These are phyloP conservation scores for Wolfiporia cocos DNA, from an alignment of 1,284 basidiomycete species.

Conservation along the genomic window DNA sequence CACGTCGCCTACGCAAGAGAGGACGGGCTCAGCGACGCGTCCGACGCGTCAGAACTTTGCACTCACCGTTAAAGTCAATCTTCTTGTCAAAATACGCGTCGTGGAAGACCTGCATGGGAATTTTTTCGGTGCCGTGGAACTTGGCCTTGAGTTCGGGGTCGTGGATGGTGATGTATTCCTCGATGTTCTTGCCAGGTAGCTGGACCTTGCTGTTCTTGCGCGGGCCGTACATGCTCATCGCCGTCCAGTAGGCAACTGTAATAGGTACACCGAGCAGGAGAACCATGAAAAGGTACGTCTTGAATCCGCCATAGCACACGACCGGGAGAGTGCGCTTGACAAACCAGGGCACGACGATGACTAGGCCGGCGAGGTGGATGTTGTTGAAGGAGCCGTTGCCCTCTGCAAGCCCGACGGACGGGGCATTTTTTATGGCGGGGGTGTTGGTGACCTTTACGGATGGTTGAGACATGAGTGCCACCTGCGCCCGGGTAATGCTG, in stretches of 20 bases:
- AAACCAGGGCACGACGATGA: conserved; percentile 77
- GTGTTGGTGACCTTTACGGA: conserved; percentile 51
- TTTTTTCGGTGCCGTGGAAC: conserved; percentile 84
- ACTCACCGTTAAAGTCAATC: conserved; percentile 88
- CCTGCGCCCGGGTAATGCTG: neutral
- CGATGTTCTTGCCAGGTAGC: conserved; percentile 83
- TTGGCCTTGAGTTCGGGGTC: conserved; percentile 75
- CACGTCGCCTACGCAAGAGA: conserved; percentile 74
- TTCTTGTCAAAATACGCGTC: conserved; percentile 98
- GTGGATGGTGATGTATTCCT: conserved; percentile 89
- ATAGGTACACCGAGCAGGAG: conserved; percentile 73
- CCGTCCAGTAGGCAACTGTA: conserved; percentile 85
- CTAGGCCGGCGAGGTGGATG: conserved; percentile 68
- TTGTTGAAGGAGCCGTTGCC: conserved; percentile 85
- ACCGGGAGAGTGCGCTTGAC: conserved; percentile 76
- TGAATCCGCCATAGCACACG: conserved; percentile 73
- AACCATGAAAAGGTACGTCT: conserved; percentile 81
- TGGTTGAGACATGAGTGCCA: conserved; percentile 35
- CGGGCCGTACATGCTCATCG: conserved; percentile 79
- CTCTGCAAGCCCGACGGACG: conserved; percentile 78
- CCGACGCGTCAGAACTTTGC: conserved; percentile 6
- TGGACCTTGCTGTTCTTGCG: conserved; percentile 85
- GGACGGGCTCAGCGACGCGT: conserved; percentile 7
- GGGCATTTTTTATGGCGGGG: conserved; percentile 78
- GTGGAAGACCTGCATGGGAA: conserved; percentile 97